A percentile compares a stretch with the other conserved stretches of the same genome.
Conservation (phyloP, 176 grass and related monocot genomes). For the Melocanna baccifera region DNA sequence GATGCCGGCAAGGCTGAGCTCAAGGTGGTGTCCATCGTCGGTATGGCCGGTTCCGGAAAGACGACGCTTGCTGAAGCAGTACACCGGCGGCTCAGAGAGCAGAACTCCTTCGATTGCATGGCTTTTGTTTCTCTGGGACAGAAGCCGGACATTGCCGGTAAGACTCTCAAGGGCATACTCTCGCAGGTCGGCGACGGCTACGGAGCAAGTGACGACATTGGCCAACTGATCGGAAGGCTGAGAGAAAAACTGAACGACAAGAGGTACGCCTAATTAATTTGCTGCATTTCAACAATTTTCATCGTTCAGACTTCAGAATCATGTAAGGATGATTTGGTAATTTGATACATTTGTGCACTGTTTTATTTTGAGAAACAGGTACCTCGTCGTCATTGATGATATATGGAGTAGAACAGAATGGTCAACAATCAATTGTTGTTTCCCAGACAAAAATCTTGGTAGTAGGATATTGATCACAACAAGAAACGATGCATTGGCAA, state of each 20-base stretch:
- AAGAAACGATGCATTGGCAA: slow-evolving; percentile 25
- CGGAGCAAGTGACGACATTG: not conserved
- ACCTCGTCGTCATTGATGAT: slow-evolving; percentile 41
- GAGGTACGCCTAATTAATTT: not conserved
- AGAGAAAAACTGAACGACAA: not conserved
- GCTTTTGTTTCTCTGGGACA: slow-evolving; percentile 11
- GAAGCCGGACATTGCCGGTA: not conserved
- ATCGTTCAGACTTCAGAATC: not conserved
- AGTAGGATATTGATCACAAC: slow-evolving; percentile 38
- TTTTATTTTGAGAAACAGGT: slow-evolving; percentile 9
- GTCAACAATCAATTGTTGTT: not conserved
- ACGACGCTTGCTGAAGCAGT: slow-evolving; percentile 29
- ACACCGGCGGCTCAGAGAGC: not conserved
- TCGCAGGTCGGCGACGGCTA: not conserved
- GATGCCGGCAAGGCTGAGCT: not conserved
- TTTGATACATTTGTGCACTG: not conserved
- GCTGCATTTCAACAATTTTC: not conserved
- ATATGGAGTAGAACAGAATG: slow-evolving; percentile 21
- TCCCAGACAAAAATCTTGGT: not conserved
- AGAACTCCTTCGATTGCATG: not conserved
- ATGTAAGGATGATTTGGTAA: not conserved
- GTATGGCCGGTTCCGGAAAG: slow-evolving; percentile 46
- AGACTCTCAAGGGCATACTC: not conserved
- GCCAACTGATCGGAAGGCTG: not conserved
- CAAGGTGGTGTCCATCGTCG: slow-evolving; percentile 17